Evolutionary conservation across 768 basidiomycete genomes (phyloP).

Genomic region (Xerocomellus dryophilus): DNA sequence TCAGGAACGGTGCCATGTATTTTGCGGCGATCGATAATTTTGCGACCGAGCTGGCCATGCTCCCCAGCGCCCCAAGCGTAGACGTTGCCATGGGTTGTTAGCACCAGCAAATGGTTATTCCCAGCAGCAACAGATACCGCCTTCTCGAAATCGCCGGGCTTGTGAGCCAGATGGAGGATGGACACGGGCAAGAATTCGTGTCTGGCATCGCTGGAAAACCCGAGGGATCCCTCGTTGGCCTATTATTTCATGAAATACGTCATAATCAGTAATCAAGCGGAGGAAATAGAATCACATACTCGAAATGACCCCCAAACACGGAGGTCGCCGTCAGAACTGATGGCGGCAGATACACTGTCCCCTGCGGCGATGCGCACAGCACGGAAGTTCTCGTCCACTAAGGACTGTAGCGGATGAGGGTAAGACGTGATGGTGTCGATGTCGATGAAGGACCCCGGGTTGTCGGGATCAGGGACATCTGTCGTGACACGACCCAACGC

Average conservation of each 20-base stretch:
- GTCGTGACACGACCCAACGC: constrained; percentile 79
- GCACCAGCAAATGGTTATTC: constrained; percentile 83
- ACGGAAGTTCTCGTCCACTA: constrained; percentile 78
- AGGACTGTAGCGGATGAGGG: constrained; percentile 64
- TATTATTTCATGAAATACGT: constrained; percentile 27
- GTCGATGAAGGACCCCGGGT: constrained; percentile 56
- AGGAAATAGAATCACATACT: constrained; percentile 44
- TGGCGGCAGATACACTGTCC: constrained; percentile 84
- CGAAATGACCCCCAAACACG: constrained; percentile 90
- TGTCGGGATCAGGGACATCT: constrained; percentile 54
- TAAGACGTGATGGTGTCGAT: constrained; percentile 48
- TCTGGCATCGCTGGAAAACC: constrained; percentile 66
- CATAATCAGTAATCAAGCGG: not conserved
- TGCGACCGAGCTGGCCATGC: constrained; percentile 87
- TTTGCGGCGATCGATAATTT: constrained; percentile 83
- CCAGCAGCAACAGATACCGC: constrained; percentile 77
- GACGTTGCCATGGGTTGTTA: constrained; percentile 84
- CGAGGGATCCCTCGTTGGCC: constrained; percentile 80
- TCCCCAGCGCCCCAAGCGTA: constrained; percentile 91
- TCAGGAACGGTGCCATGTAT: constrained; percentile 89
- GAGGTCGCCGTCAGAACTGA: constrained; percentile 75
- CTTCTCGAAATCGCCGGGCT: constrained; percentile 64
- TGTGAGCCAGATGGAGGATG: constrained; percentile 54
- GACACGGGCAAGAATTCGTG: constrained; percentile 67
- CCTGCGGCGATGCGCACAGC: constrained; percentile 81